Evolutionary conservation across 2,329 filamentous ascomycete genomes (phyloP).

Genomic region (Cucurbitaria berberidis): DNA sequence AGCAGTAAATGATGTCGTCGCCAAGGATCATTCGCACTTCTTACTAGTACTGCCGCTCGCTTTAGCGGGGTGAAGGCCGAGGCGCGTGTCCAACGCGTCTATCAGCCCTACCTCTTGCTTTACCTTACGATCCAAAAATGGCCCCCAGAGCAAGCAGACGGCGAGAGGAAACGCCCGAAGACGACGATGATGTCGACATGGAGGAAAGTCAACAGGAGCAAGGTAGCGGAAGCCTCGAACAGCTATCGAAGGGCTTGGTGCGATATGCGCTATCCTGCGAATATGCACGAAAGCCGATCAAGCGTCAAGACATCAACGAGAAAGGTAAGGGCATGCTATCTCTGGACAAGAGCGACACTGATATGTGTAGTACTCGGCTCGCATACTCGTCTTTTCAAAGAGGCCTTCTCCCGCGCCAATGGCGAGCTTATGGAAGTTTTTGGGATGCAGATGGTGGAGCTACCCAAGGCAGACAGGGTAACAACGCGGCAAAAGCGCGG

Average conservation of each 20-base stretch:
- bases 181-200: constrained; percentile 31
- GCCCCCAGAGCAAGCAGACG: constrained; percentile 6
- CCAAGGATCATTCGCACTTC: too few species aligned
- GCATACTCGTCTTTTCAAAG: constrained; percentile 72
- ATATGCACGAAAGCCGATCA: constrained; percentile 63
- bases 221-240: constrained; percentile 44
- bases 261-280: constrained; percentile 67
- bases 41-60: not conserved
- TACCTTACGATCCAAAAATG: constrained; percentile 8
- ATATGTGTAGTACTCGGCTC: constrained; percentile 68
- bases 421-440: constrained; percentile 72
- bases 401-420: constrained; percentile 80
- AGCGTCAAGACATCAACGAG: constrained; percentile 62
- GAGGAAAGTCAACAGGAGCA: constrained; percentile 11
- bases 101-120: constrained; percentile 29
- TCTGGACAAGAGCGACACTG: not conserved
- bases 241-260: constrained; percentile 66
- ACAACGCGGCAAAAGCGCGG: constrained; percentile 81
- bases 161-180: constrained; percentile 24
- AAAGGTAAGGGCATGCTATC: constrained; percentile 49
- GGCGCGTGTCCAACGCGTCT: constrained; percentile 23
- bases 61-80: constrained; percentile 12
- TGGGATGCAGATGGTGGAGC: constrained; percentile 90
- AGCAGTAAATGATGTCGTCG: constrained; percentile 26
- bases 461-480: constrained; percentile 80